Conservation (phyloP, 441 rosid genomes). For the Eruca vesicaria region DNA sequence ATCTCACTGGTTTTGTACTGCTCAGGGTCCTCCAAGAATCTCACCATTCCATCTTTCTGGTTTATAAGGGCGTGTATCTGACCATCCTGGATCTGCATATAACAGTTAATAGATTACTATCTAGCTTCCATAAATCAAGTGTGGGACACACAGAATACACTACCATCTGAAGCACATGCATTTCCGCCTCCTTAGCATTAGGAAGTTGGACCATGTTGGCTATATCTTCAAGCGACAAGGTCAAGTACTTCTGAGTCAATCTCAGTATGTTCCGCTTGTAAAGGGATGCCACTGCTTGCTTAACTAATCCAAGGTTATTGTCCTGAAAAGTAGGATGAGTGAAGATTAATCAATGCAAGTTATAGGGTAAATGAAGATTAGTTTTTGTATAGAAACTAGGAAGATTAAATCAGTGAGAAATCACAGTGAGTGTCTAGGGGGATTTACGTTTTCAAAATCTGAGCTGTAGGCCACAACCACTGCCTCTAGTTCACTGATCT, state of each 20-base stretch:
- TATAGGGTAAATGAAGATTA: slow-evolving; percentile 1
- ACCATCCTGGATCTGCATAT: slow-evolving; percentile 88
- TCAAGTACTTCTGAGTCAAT: slow-evolving; percentile 90
- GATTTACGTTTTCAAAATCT: slow-evolving; percentile 67
- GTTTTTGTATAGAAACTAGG: background rate
- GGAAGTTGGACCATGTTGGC: slow-evolving; percentile 81
- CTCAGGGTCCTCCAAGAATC: slow-evolving; percentile 97
- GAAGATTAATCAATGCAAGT: slow-evolving; percentile 12
- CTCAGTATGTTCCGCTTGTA: slow-evolving; percentile 94
- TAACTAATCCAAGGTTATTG: slow-evolving; percentile 89
- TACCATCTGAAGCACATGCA: slow-evolving; percentile 99
- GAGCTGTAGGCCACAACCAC: slow-evolving; percentile 52
- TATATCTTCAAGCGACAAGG: slow-evolving; percentile 95
- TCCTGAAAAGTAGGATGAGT: slow-evolving; percentile 53
- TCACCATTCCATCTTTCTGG: slow-evolving; percentile 99
- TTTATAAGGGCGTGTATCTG: slow-evolving; percentile 93
- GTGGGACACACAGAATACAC: background rate
- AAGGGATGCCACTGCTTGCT: slow-evolving; percentile 91
- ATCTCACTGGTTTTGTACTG: slow-evolving; percentile 86
- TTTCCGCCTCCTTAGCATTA: slow-evolving; percentile 94
- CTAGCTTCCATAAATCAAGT: background rate
- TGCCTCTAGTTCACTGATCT: slow-evolving; percentile 55
- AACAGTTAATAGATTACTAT: background rate
- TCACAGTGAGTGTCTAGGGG: slow-evolving; percentile 10
- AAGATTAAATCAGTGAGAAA: slow-evolving; percentile 2